Base-by-base conservation (phyloP, 2,329 filamentous ascomycete genomes). In the Cadophora luteo-olivacea region DNA sequence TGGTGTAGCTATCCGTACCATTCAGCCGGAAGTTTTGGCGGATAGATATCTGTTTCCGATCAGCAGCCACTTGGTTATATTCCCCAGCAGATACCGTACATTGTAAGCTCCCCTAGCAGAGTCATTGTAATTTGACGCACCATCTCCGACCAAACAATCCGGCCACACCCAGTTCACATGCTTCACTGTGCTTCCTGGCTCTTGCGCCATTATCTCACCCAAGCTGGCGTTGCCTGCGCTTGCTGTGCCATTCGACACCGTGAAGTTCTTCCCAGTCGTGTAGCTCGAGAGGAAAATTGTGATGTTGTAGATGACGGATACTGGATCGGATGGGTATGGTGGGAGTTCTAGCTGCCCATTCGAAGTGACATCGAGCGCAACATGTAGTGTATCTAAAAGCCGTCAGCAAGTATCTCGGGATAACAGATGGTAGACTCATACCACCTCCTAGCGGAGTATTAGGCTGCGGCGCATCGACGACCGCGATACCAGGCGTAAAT, bases 131-230 rank as follows among this genome's bases (percentile, higher is more conserved):
- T 57, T 65, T 22, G 67, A 79, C 77, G 1, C 77, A 73, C 32
- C 84, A 61, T 89, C 81, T 22, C 90, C 90, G 2, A 88, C 86
- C 0, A 92, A 81, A 73, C 90, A 92, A 68, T 86, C 84, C 0
- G 91, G 90, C 90, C 90, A 92, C 24, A 86, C 81, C 88, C 90
- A 92, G 75, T 89, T 89, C 70, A 92, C 84, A 76, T 92, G 90
- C 77, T 92, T 92, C 54, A 92, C 91, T 0, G 90, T 92, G 75
- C 89, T 91, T 3, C 86, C 85, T 0, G 84, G 79, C 75, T 92
- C 89, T 70, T 90, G 86, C 33, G 80, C 77, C 81, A 92, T 85
- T 65, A 92, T 89, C 61, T 89, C 82, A 1, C 87, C 86, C 7
- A 89, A 78, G 54, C 85, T 89, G 8, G 84, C 85, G 64, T 84